Evolutionary conservation across 768 basidiomycete genomes (phyloP), one percentile per base, ranked within the genome.

Genomic region (Amanita polypyramis): DNA sequence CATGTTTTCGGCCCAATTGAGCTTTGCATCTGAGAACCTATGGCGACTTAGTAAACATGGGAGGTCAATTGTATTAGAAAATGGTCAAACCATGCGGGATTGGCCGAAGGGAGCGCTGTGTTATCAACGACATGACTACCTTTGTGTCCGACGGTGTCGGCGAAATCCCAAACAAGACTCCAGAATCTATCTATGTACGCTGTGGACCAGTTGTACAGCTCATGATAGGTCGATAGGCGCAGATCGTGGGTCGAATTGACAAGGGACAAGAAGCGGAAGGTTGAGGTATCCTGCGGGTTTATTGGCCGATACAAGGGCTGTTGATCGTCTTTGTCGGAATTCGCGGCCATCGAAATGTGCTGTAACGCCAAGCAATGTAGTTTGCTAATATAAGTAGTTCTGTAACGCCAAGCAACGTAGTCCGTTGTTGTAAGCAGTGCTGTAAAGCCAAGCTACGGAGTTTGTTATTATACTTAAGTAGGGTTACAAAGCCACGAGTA

Each of bases 1-100:
- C 76, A 88, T 82, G 57, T 89, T 88, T 66, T 90, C 85, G 17
- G 87, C 84, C 79, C 82, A 89, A 58, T 88, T 88, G 39, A 89
- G 62, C 27, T 62, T 68, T 3, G 85, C 79, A 43, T 76, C 73
- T 21, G 63, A 56, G 63, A 88, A 73, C 71, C 70, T 72, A 56
- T 21, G 52, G 38, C 38, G 47, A 45, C 48, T 47, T 46, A 47
- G 50, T 5, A n/a, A 35, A 45, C 49, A 42, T 32, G 51, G 45
- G 38, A 7, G 25, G 7, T 27, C 25, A 27, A 7, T 7, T 7
- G 36, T 33, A 46, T 44, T 15, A 51, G 41, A 40, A 49, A 20
- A 41, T 27, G 50, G 27, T 38, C 62, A 34, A 55, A 89, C 86
- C 87, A 89, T 6, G 70, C 47, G 30, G 86, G 84, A 61, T 86